Percentiles rank a stretch among this genome's conserved stretches.
Evolutionary conservation across 73 alveolate genomes (phyloP).

Genomic region (Breviolum minutum): DNA sequence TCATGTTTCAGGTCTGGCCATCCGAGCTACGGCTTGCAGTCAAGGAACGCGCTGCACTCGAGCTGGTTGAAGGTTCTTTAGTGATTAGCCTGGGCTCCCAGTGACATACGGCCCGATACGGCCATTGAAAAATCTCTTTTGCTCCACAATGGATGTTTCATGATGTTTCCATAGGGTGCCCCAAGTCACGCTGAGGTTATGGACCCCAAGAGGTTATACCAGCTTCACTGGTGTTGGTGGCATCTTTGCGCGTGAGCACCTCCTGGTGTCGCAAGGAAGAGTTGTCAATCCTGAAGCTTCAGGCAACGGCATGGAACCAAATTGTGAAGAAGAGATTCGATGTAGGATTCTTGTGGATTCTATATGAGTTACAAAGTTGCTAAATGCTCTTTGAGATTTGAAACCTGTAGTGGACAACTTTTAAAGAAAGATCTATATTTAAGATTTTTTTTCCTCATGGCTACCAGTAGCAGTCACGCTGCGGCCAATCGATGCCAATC

Average conservation of each 20-base stretch:
- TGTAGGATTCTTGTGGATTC: no score
- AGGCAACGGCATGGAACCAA: no score
- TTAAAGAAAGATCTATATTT: no score
- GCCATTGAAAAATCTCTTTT: not conserved
- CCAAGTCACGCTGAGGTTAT: not conserved
- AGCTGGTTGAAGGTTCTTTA: not conserved
- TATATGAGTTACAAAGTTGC: no score
- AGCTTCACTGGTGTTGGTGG: not conserved
- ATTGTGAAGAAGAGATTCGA: no score
- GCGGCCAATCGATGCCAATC: no score
- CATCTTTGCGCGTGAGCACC: conserved; percentile 2
- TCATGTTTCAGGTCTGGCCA: conserved; percentile 19
- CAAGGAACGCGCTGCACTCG: conserved; percentile 20
- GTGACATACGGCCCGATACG: not conserved
- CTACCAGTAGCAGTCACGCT: no score
- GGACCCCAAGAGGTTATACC: conserved; percentile 16
- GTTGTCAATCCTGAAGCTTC: conserved; percentile 5
- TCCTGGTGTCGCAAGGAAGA: conserved; percentile 46
- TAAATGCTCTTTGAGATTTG: no score
- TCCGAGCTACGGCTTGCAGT: conserved; percentile 4
- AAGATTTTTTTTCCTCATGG: no score
- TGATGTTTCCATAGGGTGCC: not conserved
- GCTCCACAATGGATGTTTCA: not conserved
- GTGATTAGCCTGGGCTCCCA: conserved; percentile 29
- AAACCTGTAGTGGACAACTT: no score